Base-by-base conservation (phyloP, 257 asterid genomes). In the Orobanche coerulescens region DNA sequence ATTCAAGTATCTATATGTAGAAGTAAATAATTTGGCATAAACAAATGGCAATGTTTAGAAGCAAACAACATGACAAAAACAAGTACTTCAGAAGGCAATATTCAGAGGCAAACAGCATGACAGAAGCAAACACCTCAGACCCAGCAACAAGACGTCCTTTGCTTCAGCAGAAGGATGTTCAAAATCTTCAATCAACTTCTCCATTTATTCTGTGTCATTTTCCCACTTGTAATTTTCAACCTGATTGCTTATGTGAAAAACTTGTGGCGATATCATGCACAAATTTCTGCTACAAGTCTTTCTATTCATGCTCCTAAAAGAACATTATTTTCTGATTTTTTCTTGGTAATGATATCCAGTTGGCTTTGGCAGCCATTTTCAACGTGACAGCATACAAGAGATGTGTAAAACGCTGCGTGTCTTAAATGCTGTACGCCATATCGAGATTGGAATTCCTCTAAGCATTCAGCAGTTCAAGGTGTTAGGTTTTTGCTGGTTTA, bases 401-500 rank as follows among this genome's bases (percentile, higher is more conserved):
- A 89, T 79, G 85, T 80, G 85, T 63, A 84, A 85, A 74, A 84
- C 71, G 42, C 76, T 93, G 66, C 95, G 97, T 52, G 95, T 93
- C 42, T 66, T 93, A 55, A 93, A 93, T 86, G 92, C 86, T 67
- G 97, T 84, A 42, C 95, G 95, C 69, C 75, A 80, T 61, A 79
- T 67, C 9, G 87, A 93, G 54, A 77, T 83, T 49, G 99, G 97
- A 24, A 84, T 84, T 71, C 94, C 99, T 67, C 84, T 89, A 23
- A 93, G 97, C 81, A 83, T 89, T 77, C 92, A 89, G 70, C 97
- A 93, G 71, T 93, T 86, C 78, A 83, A 93, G 97, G 98, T 89
- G 48, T 46, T 66, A 5, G 28, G 22, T 70, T 59, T 61, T 66
- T 25, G 58, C 61, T 53, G 39, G 43, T 39, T 64, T 34, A 7